Conservation (phyloP, 78 protist species). For the Paratrimastix pyriformis region DNA sequence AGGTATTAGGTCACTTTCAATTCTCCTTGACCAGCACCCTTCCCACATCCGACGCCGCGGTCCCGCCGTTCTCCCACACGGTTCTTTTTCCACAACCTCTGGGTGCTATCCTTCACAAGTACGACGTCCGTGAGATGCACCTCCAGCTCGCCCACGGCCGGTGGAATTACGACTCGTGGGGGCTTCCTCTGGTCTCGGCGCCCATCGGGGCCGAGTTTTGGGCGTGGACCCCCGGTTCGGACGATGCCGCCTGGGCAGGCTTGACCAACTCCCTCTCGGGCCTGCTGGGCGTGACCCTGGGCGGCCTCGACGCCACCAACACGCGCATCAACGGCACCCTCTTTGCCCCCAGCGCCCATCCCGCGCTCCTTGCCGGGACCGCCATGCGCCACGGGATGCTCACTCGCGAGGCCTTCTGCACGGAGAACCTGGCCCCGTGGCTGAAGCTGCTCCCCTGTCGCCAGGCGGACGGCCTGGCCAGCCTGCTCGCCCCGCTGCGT, state of each 20-base stretch:
- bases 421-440: constrained; percentile 75
- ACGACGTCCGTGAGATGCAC: background rate
- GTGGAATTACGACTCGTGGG: background rate
- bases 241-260: background rate
- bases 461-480: constrained; percentile 16
- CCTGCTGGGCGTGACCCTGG: background rate
- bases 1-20: background rate
- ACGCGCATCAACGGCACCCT: background rate
- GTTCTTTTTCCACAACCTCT: background rate
- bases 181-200: background rate
- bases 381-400: background rate
- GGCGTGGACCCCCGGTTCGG: background rate
- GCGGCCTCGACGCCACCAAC: background rate
- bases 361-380: background rate
- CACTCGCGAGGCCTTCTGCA: constrained; percentile 68
- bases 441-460: constrained; percentile 60
- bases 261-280: background rate
- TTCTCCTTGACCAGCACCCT: background rate
- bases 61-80: too few relatives aligned
- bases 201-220: background rate
- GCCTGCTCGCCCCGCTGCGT: constrained; percentile 30
- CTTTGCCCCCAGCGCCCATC: background rate
- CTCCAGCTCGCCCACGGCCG: background rate
- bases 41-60: background rate
- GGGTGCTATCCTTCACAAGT: background rate